phyloP scores from a whole-genome alignment of 345 rosid genomes.

The Corchorus olitorius region DNA sequence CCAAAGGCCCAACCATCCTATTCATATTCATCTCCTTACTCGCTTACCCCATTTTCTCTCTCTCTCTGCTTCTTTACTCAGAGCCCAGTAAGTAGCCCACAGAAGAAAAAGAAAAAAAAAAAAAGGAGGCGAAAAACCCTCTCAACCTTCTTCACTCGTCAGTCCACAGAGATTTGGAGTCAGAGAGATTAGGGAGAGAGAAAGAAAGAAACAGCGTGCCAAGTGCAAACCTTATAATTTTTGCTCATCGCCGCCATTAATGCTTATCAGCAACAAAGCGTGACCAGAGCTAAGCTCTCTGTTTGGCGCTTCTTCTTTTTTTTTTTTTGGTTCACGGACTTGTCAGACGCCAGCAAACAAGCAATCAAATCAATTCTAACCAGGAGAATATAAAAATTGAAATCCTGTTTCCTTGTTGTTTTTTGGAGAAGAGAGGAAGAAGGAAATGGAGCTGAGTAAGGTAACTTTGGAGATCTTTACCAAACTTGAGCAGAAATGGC shows the following conservation, averaged over 20 bases:
- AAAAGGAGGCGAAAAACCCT: background rate
- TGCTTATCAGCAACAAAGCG: slow-evolving; percentile 37
- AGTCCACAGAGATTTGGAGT: slow-evolving; percentile 14
- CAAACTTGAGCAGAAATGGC: slow-evolving; percentile 89
- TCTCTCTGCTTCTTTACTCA: background rate
- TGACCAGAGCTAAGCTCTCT: slow-evolving; percentile 19
- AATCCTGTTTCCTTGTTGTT: background rate
- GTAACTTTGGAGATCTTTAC: slow-evolving; percentile 90
- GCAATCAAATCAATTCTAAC: background rate
- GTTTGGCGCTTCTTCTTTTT: background rate
- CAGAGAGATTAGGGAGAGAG: slow-evolving; percentile 16
- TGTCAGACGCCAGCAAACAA: background rate
- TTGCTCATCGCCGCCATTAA: slow-evolving; percentile 23
- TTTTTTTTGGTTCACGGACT: slow-evolving; percentile 16
- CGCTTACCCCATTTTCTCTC: background rate
- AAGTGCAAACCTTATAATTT: slow-evolving; percentile 10
- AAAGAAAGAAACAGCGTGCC: slow-evolving; percentile 15
- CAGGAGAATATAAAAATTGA: too few species aligned
- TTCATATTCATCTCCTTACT: background rate
- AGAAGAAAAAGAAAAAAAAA: background rate
- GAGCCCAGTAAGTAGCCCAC: background rate
- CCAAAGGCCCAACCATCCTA: background rate
- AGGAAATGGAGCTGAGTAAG: slow-evolving; percentile 78
- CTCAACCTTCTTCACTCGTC: background rate
- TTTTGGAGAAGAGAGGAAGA: background rate